phyloP scores from a whole-genome alignment of 768 basidiomycete genomes.

The Boletus edulis region DNA sequence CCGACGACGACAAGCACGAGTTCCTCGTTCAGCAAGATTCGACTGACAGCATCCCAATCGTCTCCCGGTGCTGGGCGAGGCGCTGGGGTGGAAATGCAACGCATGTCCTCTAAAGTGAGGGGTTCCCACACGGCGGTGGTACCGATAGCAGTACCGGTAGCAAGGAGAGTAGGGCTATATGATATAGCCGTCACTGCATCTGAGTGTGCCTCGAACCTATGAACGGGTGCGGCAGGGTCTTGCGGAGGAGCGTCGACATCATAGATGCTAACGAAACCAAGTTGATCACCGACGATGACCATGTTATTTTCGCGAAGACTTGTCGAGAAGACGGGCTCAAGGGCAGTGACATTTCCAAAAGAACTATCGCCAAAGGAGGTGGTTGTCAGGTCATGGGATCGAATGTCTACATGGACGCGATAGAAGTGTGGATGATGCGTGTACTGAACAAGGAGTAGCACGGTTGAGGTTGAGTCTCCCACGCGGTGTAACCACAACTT shows the following conservation, averaged over 20 bases:
- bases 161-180: slow-evolving; percentile 57
- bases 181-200: slow-evolving; percentile 67
- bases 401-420: slow-evolving; percentile 41
- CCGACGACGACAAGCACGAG: slow-evolving; percentile 60
- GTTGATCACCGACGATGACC: slow-evolving; percentile 59
- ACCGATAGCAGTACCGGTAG: slow-evolving; percentile 66
- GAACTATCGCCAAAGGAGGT: slow-evolving; percentile 51
- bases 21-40: slow-evolving; percentile 55
- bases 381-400: slow-evolving; percentile 27
- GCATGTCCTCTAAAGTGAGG: slow-evolving; percentile 56
- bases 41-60: slow-evolving; percentile 45
- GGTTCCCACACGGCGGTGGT: slow-evolving; percentile 62
- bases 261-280: slow-evolving; percentile 65
- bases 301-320: slow-evolving; percentile 43
- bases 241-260: slow-evolving; percentile 38
- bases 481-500: slow-evolving; percentile 17
- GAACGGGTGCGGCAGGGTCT: slow-evolving; percentile 32
- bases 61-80: slow-evolving; percentile 33
- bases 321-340: slow-evolving; percentile 47
- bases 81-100: slow-evolving; percentile 51
- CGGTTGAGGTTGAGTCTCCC: not conserved
- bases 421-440: slow-evolving; percentile 50
- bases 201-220: slow-evolving; percentile 60
- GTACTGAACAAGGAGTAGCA: slow-evolving; percentile 49
- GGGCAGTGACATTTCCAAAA: slow-evolving; percentile 47